phyloP scores from a whole-genome alignment of 1,284 basidiomycete species.

The Bjerkandera adusta region DNA sequence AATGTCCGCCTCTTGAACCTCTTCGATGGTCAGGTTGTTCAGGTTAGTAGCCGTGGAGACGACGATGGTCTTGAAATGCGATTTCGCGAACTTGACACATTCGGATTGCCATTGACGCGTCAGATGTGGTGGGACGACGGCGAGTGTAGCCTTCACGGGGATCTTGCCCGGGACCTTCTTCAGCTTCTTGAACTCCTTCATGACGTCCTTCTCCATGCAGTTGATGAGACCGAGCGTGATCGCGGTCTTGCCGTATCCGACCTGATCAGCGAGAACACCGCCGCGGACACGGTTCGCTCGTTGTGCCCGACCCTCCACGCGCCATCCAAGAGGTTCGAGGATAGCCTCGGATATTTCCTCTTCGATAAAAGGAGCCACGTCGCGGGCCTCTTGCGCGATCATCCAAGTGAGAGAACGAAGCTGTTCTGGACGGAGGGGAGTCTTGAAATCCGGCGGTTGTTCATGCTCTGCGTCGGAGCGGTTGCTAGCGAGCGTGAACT shows the following conservation, averaged over 20 bases:
- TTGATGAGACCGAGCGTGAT: constrained; percentile 90
- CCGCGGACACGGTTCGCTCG: constrained; percentile 77
- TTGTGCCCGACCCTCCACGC: constrained; percentile 88
- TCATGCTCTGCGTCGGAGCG: constrained; percentile 68
- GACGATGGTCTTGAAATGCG: constrained; percentile 65
- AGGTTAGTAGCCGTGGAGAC: constrained; percentile 74
- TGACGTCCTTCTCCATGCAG: constrained; percentile 56
- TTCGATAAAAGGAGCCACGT: constrained; percentile 78
- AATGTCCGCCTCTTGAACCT: constrained; percentile 82
- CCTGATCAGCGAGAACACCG: constrained; percentile 93
- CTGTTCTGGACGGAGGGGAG: constrained; percentile 80
- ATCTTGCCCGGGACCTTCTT: constrained; percentile 67
- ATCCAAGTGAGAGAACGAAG: constrained; percentile 93
- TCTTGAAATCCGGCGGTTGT: constrained; percentile 81
- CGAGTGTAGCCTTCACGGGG: constrained; percentile 74
- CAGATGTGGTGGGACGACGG: constrained; percentile 89
- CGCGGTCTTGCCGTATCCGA: constrained; percentile 96
- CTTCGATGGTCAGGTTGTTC: constrained; percentile 73
- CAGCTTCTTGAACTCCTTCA: constrained; percentile 59
- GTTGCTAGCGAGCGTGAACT: constrained; percentile 78
- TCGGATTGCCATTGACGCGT: constrained; percentile 90
- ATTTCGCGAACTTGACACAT: constrained; percentile 76
- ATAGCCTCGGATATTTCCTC: constrained; percentile 94
- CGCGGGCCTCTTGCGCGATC: constrained; percentile 73
- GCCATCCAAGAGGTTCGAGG: constrained; percentile 85